These are phyloP conservation scores for Coniochaeta ligniaria DNA, from an alignment of 2,329 filamentous ascomycete species.

Conservation along the genomic window DNA sequence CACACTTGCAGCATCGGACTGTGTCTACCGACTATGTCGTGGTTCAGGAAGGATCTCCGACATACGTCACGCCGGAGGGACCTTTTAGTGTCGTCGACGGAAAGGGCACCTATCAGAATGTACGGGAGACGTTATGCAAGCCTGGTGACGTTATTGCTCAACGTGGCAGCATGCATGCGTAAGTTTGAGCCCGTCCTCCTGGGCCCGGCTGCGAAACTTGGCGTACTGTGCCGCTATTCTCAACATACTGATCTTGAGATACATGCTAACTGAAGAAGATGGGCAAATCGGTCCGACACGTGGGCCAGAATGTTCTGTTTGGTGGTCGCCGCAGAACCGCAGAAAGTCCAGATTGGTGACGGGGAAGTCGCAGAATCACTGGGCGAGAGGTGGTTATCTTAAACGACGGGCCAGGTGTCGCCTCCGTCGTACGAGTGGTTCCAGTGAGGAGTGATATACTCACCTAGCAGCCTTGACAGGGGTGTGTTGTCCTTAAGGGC, in stretches of 20 bases:
- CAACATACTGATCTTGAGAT: neutral
- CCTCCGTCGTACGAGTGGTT: neutral
- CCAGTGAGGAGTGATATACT: neutral
- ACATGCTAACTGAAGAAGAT: constrained; percentile 1
- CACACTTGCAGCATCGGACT: constrained; percentile 20
- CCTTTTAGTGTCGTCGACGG: constrained; percentile 17
- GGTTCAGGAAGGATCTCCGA: constrained; percentile 19
- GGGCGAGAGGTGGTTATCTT: constrained; percentile 1
- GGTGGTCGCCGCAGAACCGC: constrained; percentile 15
- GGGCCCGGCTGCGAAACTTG: neutral
- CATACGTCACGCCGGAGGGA: constrained; percentile 17
- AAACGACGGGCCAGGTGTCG: neutral
- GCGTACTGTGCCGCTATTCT: neutral
- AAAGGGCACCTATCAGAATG: constrained; percentile 15
- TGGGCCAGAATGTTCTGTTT: constrained; percentile 18
- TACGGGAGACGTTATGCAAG: constrained; percentile 18
- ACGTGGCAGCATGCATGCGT: constrained; percentile 24
- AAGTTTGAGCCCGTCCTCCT: constrained; percentile 11
- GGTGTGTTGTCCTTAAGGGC: neutral
- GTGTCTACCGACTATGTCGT: constrained; percentile 23
- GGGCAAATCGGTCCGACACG: constrained; percentile 17
- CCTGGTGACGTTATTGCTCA: constrained; percentile 21
- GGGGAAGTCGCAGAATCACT: neutral
- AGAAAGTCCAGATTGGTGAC: constrained; percentile 12
- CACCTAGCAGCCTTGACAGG: neutral